phyloP scores from a whole-genome alignment of 1,284 basidiomycete species.

The Ganoderma boninense region DNA sequence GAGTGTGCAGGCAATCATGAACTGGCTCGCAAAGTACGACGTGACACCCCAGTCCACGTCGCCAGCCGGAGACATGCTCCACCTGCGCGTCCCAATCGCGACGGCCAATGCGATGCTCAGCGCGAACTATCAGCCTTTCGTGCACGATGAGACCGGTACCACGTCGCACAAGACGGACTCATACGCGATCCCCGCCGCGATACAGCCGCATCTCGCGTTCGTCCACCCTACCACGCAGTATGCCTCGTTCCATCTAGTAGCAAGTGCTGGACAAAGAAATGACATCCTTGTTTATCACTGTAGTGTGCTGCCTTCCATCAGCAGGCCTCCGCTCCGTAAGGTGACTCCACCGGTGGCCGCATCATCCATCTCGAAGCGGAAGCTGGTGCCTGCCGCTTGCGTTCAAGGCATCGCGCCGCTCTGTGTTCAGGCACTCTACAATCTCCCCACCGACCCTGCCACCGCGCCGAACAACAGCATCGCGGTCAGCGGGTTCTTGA shows the following conservation, averaged over 20 bases:
- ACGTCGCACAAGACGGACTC: conserved; percentile 44
- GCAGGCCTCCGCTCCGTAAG: background rate
- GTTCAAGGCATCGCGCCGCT: conserved; percentile 54
- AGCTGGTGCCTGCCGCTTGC: conserved; percentile 22
- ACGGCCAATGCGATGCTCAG: conserved; percentile 46
- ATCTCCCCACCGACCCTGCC: conserved; percentile 52
- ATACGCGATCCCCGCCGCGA: conserved; percentile 47
- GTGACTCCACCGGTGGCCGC: background rate
- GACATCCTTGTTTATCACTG: background rate
- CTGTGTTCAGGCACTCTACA: conserved; percentile 63
- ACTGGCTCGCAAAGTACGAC: conserved; percentile 46
- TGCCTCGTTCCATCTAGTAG: background rate
- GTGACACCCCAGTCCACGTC: conserved; percentile 40
- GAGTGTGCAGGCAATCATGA: conserved; percentile 42
- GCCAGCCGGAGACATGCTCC: conserved; percentile 36
- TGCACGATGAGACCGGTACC: conserved; percentile 41
- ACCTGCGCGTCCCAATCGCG: conserved; percentile 31
- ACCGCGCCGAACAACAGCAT: conserved; percentile 54
- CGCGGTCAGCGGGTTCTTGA: conserved; percentile 62
- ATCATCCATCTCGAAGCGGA: conserved; percentile 8
- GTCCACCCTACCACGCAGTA: conserved; percentile 47
- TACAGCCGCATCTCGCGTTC: conserved; percentile 45
- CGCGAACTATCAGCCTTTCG: conserved; percentile 45
- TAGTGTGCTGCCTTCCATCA: background rate
- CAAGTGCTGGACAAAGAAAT: too few relatives aligned